Evolutionary conservation across 2,329 filamentous ascomycete species (phyloP), one percentile per base, ranked within the genome.

Genomic region (Rutstroemia sp.): DNA sequence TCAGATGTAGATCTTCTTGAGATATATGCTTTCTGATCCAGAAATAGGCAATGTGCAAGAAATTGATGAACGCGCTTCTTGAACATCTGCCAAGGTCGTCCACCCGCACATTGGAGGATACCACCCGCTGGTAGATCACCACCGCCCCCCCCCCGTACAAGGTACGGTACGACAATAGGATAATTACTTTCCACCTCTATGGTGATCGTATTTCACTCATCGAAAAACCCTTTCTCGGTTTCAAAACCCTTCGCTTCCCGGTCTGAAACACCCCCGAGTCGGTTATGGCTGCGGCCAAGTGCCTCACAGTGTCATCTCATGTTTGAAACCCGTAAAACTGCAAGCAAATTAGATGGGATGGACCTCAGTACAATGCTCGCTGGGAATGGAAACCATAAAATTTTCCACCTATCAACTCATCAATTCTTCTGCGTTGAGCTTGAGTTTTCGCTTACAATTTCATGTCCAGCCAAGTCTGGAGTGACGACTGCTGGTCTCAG

Each of bases 281-380:
- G 21, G 12, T 48, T 47, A 12, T 19, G 19, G 37, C 21, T 18
- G 18, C 16, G 14, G 50, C 39, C 38, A 52, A 30, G 23, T 21
- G 21, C 23, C 50, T 44, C 16, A 4, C 2, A 23, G 14, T 47
- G 7, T 39, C 51, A 47, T 53, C 51, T 54, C 19, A 48, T 48
- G 52, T 54, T 16, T 39, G 44, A 54, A 54, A 54, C 52, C 38
- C 47, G 18, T 38, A 27, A 39, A 44, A 38, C 19, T 18, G 27
- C 27, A 18, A 16, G 12, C 2, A 41, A 48, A 10, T 27, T 16
- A 48, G 16, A 27, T 54, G 21, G 21, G 34, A 37, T 7, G 21
- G 19, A 27, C 23, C 5, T 41, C 37, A 30, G 16, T 21, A 18
- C 34, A 48, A 47, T 41, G 19, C 52, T 46, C 18, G 3, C 6